Base-by-base conservation (phyloP, 768 basidiomycete species). In the Hericium rajendrae region DNA sequence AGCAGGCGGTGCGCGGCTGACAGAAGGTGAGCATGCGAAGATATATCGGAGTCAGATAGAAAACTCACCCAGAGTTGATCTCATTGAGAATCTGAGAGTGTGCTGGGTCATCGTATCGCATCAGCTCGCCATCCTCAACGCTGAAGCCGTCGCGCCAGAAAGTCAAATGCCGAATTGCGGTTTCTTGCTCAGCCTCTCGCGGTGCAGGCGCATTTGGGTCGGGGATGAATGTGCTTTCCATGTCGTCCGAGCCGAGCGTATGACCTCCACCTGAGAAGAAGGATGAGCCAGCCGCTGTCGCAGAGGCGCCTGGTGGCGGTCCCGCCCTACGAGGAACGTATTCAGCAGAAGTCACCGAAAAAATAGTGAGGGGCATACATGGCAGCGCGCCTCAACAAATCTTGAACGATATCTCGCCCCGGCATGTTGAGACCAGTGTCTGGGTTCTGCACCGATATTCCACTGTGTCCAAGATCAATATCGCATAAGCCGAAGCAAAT, bases 101-200 rank as follows among this genome's bases (percentile, higher is more conserved):
- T 16, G 73, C 75, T 0, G 91, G 89, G 59, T 94, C 83, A 57
- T 89, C 86, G 67, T 97, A 97, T 20, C 79, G 75, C 79, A 89
- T 80, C 55, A 98, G 73, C 32, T 85, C 84, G 5, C 93, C 91
- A 60, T 93, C 91, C 65, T 97, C 91, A 48, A 98, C 80, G 50
- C 85, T 85, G 71, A 97, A 97, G 0, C 97, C 97, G 59, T 97
- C 81, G 41, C 84, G 79, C 95, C 95, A 98, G 72, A 98, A 90
- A 0, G 87, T 94, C 46, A 98, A 73, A 56, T 81, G 78, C 9
- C 95, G 84, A 51, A 84, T 80, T 0, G 77, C 86, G 3, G 80
- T 76, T 53, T 83, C 80, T 57, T 79, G 78, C 58, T 78, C 76
- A 6, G 70, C 70, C 2, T 73, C 62, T 15, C 65, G 65, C 11